These are phyloP conservation scores for Penicillium ochrochloron DNA, from an alignment of 495 filamentous ascomycete genomes.

Conservation along the genomic window DNA sequence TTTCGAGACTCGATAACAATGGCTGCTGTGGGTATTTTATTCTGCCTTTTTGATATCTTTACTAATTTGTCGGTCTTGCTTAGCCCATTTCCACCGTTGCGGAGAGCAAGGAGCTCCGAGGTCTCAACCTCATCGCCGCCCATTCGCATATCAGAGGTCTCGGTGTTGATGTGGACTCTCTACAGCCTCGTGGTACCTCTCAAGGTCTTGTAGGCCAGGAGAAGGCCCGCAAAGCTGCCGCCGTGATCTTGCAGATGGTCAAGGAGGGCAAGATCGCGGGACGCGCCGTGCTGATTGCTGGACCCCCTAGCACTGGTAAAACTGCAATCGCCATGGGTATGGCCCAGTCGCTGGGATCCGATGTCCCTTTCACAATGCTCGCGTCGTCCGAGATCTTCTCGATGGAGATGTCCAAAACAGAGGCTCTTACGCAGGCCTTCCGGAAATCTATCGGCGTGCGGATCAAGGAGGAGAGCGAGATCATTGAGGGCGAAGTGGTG, in stretches of 20 bases:
- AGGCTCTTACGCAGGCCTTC: slow-evolving; percentile 97
- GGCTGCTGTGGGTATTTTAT: slow-evolving; percentile 45
- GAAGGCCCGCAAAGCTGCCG: slow-evolving; percentile 93
- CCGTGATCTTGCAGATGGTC: slow-evolving; percentile 96
- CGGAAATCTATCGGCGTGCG: slow-evolving; percentile 94
- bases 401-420: slow-evolving; percentile 98
- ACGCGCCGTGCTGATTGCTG: slow-evolving; percentile 91
- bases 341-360: slow-evolving; percentile 90
- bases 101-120: slow-evolving; percentile 91
- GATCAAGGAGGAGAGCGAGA: slow-evolving; percentile 98
- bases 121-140: slow-evolving; percentile 94
- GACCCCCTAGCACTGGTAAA: slow-evolving; percentile 97
- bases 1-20: slow-evolving; percentile 28
- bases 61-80: slow-evolving; percentile 17
- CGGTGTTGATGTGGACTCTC: slow-evolving; percentile 87
- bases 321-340: slow-evolving; percentile 99
- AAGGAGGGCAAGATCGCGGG: slow-evolving; percentile 98
- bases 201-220: slow-evolving; percentile 98
- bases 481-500: slow-evolving; percentile 98
- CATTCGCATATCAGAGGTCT: slow-evolving; percentile 98
- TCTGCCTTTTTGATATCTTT: background rate
- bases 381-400: slow-evolving; percentile 97
- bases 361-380: slow-evolving; percentile 95
- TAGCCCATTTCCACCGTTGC: slow-evolving; percentile 91
- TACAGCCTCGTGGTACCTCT: slow-evolving; percentile 83